phyloP scores from a whole-genome alignment of 2,329 filamentous ascomycete genomes.

The Colletotrichum chrysophilum region DNA sequence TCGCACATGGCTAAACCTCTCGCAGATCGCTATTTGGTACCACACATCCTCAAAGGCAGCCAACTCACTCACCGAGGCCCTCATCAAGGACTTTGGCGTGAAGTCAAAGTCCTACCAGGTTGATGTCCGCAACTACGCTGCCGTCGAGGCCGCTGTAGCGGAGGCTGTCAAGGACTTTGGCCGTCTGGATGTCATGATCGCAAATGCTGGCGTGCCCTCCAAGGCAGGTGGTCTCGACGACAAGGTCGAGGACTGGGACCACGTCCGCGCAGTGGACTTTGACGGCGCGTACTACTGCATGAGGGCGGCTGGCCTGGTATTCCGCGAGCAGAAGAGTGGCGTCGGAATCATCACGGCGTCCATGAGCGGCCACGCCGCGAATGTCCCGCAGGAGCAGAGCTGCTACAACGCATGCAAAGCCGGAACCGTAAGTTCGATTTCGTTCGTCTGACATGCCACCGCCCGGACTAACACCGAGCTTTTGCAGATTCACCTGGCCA shows the following conservation, averaged over 20 bases:
- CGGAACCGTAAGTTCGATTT: slow-evolving; percentile 53
- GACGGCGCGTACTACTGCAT: slow-evolving; percentile 38
- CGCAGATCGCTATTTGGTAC: slow-evolving; percentile 10
- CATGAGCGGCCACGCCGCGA: slow-evolving; percentile 37
- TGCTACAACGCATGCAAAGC: slow-evolving; percentile 87
- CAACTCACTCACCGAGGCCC: not conserved
- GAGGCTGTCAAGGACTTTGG: slow-evolving; percentile 40
- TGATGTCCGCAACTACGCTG: slow-evolving; percentile 35
- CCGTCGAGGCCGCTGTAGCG: slow-evolving; percentile 27
- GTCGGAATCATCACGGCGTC: slow-evolving; percentile 38
- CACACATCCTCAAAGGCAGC: slow-evolving; percentile 6
- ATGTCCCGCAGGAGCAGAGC: slow-evolving; percentile 71
- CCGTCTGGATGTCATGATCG: slow-evolving; percentile 38
- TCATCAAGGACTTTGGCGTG: slow-evolving; percentile 2
- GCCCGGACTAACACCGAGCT: not conserved
- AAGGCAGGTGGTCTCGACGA: slow-evolving; percentile 36
- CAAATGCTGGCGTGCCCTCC: slow-evolving; percentile 37
- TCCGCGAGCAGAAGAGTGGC: slow-evolving; percentile 37
- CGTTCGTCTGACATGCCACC: not conserved
- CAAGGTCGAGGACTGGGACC: slow-evolving; percentile 31
- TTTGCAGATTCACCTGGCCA: slow-evolving; percentile 33
- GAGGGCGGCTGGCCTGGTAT: slow-evolving; percentile 35
- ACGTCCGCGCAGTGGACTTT: slow-evolving; percentile 34
- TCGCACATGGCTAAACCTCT: not conserved
- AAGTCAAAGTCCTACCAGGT: slow-evolving; percentile 37